Evolutionary conservation across 2,329 filamentous ascomycete genomes (phyloP).

Genomic region (Passalora sequoiae): DNA sequence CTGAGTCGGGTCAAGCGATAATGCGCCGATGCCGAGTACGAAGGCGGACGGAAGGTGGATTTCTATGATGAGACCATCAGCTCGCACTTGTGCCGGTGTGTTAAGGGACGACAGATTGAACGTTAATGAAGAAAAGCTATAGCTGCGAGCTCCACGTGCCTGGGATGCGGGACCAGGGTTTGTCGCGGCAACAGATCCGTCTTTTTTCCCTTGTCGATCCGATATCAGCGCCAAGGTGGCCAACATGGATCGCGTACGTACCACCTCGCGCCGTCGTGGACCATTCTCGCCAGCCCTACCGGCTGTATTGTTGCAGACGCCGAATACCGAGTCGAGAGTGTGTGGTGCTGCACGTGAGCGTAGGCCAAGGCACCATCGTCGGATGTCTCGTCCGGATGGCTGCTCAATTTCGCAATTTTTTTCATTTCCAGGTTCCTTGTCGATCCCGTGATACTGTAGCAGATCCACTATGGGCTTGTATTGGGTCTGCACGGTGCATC

Average conservation of each 20-base stretch:
- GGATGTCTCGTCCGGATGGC: neutral
- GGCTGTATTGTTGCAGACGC: neutral
- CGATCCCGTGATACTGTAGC: too few species aligned
- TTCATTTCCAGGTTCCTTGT: too few species aligned
- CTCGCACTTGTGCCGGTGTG: conserved; percentile 4
- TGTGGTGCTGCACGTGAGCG: neutral
- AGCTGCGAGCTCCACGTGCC: neutral
- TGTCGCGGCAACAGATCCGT: too few species aligned
- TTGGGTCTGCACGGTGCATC: too few species aligned
- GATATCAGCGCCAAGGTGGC: too few species aligned
- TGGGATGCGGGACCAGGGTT: too few species aligned
- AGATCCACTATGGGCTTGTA: too few species aligned
- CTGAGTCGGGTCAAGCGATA: neutral
- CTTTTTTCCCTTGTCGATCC: too few species aligned
- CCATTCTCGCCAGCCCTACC: conserved; percentile 1
- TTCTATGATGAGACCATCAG: neutral
- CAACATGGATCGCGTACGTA: too few species aligned
- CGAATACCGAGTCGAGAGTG: neutral
- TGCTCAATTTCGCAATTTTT: too few species aligned
- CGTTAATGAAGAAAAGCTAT: neutral
- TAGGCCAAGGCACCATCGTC: neutral
- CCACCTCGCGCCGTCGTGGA: conserved; percentile 1
- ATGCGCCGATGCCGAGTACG: neutral
- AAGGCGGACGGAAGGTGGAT: neutral
- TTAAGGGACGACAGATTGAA: neutral